Conservation (phyloP, 208 protist species). For the Balamuthia mandrillaris region DNA sequence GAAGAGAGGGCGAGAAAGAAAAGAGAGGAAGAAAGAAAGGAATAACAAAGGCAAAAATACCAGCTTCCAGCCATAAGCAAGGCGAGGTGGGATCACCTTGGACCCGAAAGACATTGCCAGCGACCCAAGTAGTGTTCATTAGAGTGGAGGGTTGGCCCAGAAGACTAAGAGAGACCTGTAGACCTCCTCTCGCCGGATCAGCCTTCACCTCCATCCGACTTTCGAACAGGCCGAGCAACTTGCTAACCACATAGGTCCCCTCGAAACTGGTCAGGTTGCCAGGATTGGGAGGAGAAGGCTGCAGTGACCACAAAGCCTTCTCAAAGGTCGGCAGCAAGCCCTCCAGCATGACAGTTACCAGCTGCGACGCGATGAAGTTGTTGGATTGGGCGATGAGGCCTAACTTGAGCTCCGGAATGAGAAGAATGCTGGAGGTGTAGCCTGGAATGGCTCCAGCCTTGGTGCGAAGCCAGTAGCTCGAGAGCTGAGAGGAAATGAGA, state of each 20-base stretch:
- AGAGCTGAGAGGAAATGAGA: not conserved
- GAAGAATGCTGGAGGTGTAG: not conserved
- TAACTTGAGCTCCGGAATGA: not conserved
- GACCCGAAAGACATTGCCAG: no score
- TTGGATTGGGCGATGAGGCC: not conserved
- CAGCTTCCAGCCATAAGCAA: no score
- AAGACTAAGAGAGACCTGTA: no score
- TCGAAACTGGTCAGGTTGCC: not conserved
- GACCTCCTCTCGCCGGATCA: no score
- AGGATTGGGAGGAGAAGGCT: not conserved
- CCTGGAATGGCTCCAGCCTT: slow-evolving; percentile 1
- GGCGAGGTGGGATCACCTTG: no score
- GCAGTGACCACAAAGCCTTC: not conserved
- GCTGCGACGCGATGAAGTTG: not conserved
- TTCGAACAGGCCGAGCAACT: no score
- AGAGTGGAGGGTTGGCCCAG: no score
- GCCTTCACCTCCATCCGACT: no score
- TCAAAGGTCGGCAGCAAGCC: not conserved
- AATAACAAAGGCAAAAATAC: no score
- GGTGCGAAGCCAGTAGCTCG: not conserved
- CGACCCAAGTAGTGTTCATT: no score
- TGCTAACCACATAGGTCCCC: not conserved
- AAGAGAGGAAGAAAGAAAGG: no score
- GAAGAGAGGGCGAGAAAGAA: no score
- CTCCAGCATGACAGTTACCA: not conserved